Evolutionary conservation across 768 basidiomycete species (phyloP).

Genomic region (Daedalea quercina): DNA sequence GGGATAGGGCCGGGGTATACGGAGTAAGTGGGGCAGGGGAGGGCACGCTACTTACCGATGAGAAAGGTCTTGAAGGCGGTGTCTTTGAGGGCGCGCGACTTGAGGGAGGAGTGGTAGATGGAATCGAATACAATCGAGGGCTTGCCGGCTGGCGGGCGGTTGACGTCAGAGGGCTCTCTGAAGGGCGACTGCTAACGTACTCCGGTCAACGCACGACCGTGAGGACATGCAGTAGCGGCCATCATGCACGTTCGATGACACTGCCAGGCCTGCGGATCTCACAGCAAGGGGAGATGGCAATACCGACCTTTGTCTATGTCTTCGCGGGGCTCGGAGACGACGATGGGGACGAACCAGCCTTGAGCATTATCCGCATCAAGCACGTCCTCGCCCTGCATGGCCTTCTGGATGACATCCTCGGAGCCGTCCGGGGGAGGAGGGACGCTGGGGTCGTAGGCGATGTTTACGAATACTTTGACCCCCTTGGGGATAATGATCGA

Average conservation of each 20-base stretch:
- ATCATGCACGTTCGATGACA: too few relatives aligned
- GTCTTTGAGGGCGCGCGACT: constrained; percentile 52
- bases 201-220: too few relatives aligned
- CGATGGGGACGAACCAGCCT: constrained; percentile 61
- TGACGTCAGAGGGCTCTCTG: constrained; percentile 3
- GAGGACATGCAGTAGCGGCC: neutral
- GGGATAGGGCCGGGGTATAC: neutral
- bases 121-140: constrained; percentile 69
- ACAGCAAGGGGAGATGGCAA: too few relatives aligned
- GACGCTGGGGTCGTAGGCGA: constrained; percentile 63
- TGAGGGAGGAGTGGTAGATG: constrained; percentile 53
- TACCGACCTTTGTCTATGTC: constrained; percentile 68
- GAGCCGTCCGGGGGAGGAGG: constrained; percentile 61
- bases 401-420: constrained; percentile 51
- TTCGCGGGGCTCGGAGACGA: constrained; percentile 56
- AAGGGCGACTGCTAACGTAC: neutral
- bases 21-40: neutral
- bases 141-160: constrained; percentile 49
- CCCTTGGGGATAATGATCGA: constrained; percentile 35
- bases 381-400: constrained; percentile 43
- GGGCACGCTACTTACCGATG: constrained; percentile 42
- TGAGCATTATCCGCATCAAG: constrained; percentile 31
- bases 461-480: constrained; percentile 67
- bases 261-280: too few relatives aligned
- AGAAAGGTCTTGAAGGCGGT: constrained; percentile 63